These are phyloP conservation scores for Exophiala aquamarina DNA, from an alignment of 2,329 filamentous ascomycete species.

Conservation along the genomic window DNA sequence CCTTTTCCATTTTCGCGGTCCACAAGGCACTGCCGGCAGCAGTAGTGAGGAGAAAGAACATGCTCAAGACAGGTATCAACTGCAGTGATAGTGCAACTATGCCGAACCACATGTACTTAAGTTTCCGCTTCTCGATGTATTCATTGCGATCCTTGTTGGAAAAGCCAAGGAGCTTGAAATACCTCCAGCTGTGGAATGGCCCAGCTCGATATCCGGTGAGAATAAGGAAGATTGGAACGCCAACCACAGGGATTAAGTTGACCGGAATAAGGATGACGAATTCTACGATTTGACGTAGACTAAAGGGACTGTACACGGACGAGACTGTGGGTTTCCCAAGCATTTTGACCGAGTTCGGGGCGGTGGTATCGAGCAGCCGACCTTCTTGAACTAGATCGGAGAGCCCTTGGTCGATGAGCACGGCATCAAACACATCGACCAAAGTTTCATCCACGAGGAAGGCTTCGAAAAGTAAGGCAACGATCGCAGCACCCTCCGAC, in stretches of 20 bases:
- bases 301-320: conserved; percentile 85
- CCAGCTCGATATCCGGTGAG: conserved; percentile 85
- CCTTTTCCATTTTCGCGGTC: conserved; percentile 74
- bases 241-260: conserved; percentile 82
- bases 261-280: conserved; percentile 76
- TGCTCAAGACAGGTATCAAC: conserved; percentile 85
- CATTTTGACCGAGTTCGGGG: conserved; percentile 72
- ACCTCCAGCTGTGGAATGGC: conserved; percentile 86
- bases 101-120: conserved; percentile 94
- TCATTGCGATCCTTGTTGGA: conserved; percentile 70
- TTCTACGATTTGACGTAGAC: conserved; percentile 84
- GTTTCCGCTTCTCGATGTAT: conserved; percentile 66
- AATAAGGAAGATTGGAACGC: conserved; percentile 80
- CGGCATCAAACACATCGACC: conserved; percentile 82
- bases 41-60: conserved; percentile 89
- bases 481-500: conserved; percentile 61
- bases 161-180: conserved; percentile 77
- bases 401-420: conserved; percentile 72
- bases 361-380: conserved; percentile 60
- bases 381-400: conserved; percentile 67
- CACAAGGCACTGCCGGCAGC: conserved; percentile 83
- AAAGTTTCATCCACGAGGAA: conserved; percentile 78
- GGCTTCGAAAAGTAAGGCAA: conserved; percentile 70
- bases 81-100: conserved; percentile 80
- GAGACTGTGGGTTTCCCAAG: conserved; percentile 77